Evolutionary conservation across 371 early-diverging fungal genomes (phyloP).

Genomic region (Rhizopus sp.): DNA sequence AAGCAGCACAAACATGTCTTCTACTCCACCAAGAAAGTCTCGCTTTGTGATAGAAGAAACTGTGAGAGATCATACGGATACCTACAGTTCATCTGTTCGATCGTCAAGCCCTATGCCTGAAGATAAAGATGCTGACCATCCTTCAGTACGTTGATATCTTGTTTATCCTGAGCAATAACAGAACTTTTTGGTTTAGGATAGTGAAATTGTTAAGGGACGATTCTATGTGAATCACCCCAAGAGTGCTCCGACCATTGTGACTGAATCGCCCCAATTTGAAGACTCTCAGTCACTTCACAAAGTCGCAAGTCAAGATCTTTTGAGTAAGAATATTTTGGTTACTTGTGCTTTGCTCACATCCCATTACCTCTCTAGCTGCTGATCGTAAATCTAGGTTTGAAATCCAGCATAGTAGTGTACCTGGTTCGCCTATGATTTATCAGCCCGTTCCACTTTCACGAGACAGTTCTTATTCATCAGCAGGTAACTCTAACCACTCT

Average conservation of each 20-base stretch:
- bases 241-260: conserved; percentile 5
- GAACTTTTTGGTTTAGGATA: conserved; percentile 9
- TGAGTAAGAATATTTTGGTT: conserved; percentile 4
- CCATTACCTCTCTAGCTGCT: not conserved
- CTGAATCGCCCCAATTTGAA: conserved; percentile 2
- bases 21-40: conserved; percentile 41
- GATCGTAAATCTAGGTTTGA: conserved; percentile 26
- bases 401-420: conserved; percentile 16
- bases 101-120: conserved; percentile 41
- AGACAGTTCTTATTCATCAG: conserved; percentile 43
- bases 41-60: conserved; percentile 58
- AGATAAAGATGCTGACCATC: conserved; percentile 23
- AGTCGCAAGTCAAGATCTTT: conserved; percentile 22
- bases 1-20: conserved; percentile 4
- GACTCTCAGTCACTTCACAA: conserved; percentile 18
- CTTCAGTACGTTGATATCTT: conserved; percentile 4
- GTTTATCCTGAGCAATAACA: conserved; percentile 10
- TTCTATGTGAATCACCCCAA: conserved; percentile 57
- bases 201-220: conserved; percentile 63
- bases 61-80: conserved; percentile 1
- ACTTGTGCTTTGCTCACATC: not conserved
- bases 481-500: conserved; percentile 23
- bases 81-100: conserved; percentile 12
- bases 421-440: conserved; percentile 19
- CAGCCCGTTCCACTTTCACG: conserved; percentile 39